Evolutionary conservation across 2,329 filamentous ascomycete species (phyloP).

Genomic region (Fusarium fracticaudum): DNA sequence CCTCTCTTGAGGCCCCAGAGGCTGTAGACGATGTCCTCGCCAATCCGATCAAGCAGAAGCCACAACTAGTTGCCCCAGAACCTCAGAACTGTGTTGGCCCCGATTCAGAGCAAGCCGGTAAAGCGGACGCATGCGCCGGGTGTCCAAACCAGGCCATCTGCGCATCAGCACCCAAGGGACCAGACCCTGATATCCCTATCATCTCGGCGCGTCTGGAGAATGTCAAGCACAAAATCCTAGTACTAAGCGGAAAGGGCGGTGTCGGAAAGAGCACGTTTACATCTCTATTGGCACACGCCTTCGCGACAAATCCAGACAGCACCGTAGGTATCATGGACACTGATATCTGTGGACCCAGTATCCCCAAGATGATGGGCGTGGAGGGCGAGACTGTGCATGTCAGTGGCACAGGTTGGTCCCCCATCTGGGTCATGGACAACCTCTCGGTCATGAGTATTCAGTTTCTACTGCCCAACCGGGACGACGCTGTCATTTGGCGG

Average conservation of each 20-base stretch:
- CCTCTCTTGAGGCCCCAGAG: constrained; percentile 78
- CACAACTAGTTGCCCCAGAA: constrained; percentile 90
- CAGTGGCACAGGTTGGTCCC: constrained; percentile 88
- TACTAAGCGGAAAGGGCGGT: constrained; percentile 93
- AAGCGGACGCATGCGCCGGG: constrained; percentile 86
- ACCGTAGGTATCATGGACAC: constrained; percentile 97
- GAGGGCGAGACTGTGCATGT: constrained; percentile 94
- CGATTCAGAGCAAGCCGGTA: constrained; percentile 76
- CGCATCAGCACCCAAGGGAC: constrained; percentile 91
- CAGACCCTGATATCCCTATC: constrained; percentile 90
- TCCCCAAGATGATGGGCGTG: constrained; percentile 99
- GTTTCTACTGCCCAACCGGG: constrained; percentile 94
- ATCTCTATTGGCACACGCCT: constrained; percentile 86
- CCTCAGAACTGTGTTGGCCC: constrained; percentile 97
- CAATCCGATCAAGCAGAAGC: constrained; percentile 80
- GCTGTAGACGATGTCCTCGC: constrained; percentile 75
- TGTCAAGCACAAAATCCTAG: constrained; percentile 90
- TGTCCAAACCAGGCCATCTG: constrained; percentile 98
- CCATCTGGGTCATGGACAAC: constrained; percentile 95
- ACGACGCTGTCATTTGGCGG: constrained; percentile 97
- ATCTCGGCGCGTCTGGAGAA: constrained; percentile 84
- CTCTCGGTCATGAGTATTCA: constrained; percentile 97
- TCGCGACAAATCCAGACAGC: constrained; percentile 80
- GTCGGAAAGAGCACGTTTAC: constrained; percentile 97
- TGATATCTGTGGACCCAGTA: constrained; percentile 94